Base-by-base conservation (phyloP, 108 stramenopile genomes). In the Pseudonitzschia multistriata region DNA sequence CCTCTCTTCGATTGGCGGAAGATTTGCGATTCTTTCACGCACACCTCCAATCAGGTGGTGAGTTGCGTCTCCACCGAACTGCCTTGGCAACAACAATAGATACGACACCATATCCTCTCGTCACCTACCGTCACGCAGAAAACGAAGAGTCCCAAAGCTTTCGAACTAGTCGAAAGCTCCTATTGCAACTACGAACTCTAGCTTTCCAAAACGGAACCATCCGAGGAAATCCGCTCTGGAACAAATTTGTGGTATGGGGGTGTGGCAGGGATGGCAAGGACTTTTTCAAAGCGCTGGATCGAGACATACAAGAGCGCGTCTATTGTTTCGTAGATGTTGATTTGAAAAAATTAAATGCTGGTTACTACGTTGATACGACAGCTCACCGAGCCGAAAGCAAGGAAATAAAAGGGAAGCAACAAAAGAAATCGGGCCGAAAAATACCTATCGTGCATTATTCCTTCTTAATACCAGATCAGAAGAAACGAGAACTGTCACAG, bases 221-320 rank as follows among this genome's bases (percentile, higher is more conserved):
- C 50, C 62, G 71, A 39, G 25, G 14, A 15, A 22, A 73, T 67
- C 71, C 70, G 0, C 25, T 36, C 13, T 79, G 72, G 74, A 25
- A 70, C 10, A 19, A 52, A 3, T 92, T 96, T 78, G 81, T 80
- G 5, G 80, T 96, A 24, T 89, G 87, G 91, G 92, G 90, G 19
- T 93, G 93, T 19, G 96, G 96, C 14, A 76, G 96, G 39, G 96
- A 96, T 78, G 96, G 92, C 29, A 94, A 93, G 50, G 92, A 94
- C 29, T 92, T 96, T 73, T 54, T 86, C 57, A 96, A 96, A 77
- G 73, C 83, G 7, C 62, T 95, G 28, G 66, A 68, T 39, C 62
- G 71, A 40, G 74, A 85, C 19, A 73, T 82, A 24, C 85, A 80
- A n/a, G 40, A 62, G 35, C 53, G 76, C 31, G 83, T 95, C 13